phyloP scores from a whole-genome alignment of 306 rosid species.

The Myrica gale region DNA sequence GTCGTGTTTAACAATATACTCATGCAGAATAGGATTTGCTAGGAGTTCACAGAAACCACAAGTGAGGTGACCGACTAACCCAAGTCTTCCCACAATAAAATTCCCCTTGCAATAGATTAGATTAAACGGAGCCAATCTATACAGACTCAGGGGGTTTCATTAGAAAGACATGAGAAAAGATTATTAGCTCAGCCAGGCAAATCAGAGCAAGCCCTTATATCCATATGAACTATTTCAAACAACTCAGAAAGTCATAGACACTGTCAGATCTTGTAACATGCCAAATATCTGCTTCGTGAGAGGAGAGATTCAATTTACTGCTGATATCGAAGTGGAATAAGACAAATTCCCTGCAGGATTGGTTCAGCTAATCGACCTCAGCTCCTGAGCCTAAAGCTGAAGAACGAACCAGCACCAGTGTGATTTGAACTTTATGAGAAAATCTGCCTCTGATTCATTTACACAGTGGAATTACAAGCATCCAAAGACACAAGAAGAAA shows the following conservation, averaged over 20 bases:
- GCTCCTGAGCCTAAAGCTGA: slow-evolving; percentile 19
- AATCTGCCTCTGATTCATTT: slow-evolving; percentile 30
- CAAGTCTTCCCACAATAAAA: neutral
- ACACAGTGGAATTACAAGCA: slow-evolving; percentile 29
- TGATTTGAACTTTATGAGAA: slow-evolving; percentile 15
- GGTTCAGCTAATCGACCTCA: neutral
- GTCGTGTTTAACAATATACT: neutral
- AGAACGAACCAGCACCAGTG: slow-evolving; percentile 17
- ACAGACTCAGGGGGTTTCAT: neutral
- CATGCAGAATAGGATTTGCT: neutral
- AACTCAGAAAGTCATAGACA: neutral
- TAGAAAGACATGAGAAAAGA: neutral
- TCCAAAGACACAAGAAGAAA: slow-evolving; percentile 32
- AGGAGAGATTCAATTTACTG: slow-evolving; percentile 1
- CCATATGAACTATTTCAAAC: neutral
- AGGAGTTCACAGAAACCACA: neutral
- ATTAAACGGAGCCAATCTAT: neutral
- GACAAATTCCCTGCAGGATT: slow-evolving; percentile 17
- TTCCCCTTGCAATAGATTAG: neutral
- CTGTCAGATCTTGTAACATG: neutral
- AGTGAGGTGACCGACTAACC: neutral
- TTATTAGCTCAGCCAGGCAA: neutral
- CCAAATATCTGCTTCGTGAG: slow-evolving; percentile 11
- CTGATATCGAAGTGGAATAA: neutral
- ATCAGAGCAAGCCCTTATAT: neutral